Evolutionary conservation across 345 rosid genomes (phyloP).

Genomic region (Ceriops zippeliana): DNA sequence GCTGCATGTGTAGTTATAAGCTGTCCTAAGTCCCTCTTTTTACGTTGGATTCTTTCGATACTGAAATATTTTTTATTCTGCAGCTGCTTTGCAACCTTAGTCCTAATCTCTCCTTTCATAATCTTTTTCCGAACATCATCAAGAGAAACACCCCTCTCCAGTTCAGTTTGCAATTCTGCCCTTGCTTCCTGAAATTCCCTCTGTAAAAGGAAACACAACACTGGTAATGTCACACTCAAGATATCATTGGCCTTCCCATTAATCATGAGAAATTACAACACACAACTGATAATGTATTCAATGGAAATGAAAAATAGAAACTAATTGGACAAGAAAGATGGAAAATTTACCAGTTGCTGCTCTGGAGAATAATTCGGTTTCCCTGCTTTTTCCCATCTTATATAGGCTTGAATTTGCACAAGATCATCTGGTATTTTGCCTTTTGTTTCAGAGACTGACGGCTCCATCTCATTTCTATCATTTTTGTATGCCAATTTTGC

Average conservation of each 20-base stretch:
- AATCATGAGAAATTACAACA: neutral
- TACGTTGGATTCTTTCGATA: conserved; percentile 66
- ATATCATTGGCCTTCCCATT: conserved; percentile 3
- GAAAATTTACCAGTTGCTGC: conserved; percentile 43
- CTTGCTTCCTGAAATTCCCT: conserved; percentile 71
- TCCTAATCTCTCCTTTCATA: conserved; percentile 48
- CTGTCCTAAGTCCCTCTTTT: conserved; percentile 62
- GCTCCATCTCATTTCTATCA: conserved; percentile 40
- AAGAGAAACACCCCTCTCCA: conserved; percentile 49
- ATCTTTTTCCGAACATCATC: conserved; percentile 56
- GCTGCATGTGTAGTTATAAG: conserved; percentile 49
- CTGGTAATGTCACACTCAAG: conserved; percentile 9
- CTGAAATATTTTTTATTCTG: conserved; percentile 36
- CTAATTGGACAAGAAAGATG: conserved; percentile 10
- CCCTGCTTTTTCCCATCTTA: conserved; percentile 80
- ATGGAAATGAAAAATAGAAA: conserved; percentile 1
- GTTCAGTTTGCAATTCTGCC: conserved; percentile 55
- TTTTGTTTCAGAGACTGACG: conserved; percentile 30
- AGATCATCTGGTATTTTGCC: conserved; percentile 55
- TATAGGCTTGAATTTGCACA: conserved; percentile 56
- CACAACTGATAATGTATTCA: neutral
- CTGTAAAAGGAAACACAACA: conserved; percentile 28
- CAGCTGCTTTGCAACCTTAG: conserved; percentile 37
- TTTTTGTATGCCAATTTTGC: conserved; percentile 54
- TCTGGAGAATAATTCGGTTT: conserved; percentile 61